Evolutionary conservation across 768 basidiomycete species (phyloP), one percentile per base, ranked within the genome.

Genomic region (Serendipita indica): DNA sequence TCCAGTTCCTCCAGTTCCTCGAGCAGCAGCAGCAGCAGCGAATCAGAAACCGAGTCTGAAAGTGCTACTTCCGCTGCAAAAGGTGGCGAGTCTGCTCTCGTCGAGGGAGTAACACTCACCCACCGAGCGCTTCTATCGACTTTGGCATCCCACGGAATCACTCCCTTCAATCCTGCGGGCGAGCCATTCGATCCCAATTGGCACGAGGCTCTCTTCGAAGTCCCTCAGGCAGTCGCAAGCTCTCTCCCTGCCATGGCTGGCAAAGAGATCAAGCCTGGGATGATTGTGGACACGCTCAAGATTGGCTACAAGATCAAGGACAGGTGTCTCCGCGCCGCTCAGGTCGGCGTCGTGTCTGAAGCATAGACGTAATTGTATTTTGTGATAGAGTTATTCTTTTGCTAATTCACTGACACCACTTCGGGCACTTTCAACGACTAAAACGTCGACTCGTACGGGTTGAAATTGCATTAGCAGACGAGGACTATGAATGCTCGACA

Each of bases 201-300:
- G 32, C 94, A 98, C 66, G 96, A 99, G 72, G 96, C 96, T 10
- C 76, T 96, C 27, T 98, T 89, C 72, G 90, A 93, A 72, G 88
- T 81, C 25, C 91, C 93, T 20, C 32, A 28, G 10, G 49, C 22
- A 10, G 49, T 54, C n/a, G 49, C 49, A 10, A 10, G n/a, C 0
- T 7, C 4, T 12, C 22, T 30, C n/a, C 49, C 49, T n/a, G 25
- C 49, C 22, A 77, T 92, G 63, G 85, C 89, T n/a, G 87, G 79
- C 13, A 89, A 88, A 72, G 83, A 85, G 68, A 18, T 54, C 16
- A 54, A 54, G 25, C 82, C 90, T 1, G 94, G 94, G 13, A 84
- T 86, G 2, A 84, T 98, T 33, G 77, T 96, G 45, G 88, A 94
- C 68, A 89, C 86, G 68, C 86, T 87, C 69, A 92, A 94, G 74